These are phyloP conservation scores for Geotrichum bryndzae DNA, from an alignment of 1,139 yeast species.

Conservation along the genomic window DNA sequence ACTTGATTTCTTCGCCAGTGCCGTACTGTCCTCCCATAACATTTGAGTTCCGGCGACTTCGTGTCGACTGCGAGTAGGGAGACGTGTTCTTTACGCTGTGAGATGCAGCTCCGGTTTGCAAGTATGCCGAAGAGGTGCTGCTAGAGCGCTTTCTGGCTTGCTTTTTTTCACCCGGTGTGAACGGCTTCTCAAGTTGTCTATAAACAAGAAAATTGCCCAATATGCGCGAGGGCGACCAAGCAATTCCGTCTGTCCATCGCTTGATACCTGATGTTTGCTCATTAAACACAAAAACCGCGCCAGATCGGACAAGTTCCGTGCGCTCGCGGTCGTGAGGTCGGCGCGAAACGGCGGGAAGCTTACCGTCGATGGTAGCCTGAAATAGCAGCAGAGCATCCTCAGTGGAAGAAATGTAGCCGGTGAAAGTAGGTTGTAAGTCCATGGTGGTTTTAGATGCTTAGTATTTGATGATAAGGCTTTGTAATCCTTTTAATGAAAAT, in stretches of 20 bases:
- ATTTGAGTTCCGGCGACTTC: neutral
- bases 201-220: slow-evolving; percentile 78
- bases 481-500: neutral
- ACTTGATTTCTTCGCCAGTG: slow-evolving; percentile 13
- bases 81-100: slow-evolving; percentile 1
- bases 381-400: slow-evolving; percentile 78
- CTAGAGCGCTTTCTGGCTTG: slow-evolving; percentile 28
- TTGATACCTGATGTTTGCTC: slow-evolving; percentile 80
- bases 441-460: slow-evolving; percentile 12
- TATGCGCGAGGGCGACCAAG: slow-evolving; percentile 89
- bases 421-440: slow-evolving; percentile 53
- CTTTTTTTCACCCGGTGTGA: slow-evolving; percentile 40
- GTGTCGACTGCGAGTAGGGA: slow-evolving; percentile 1
- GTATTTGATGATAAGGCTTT: neutral
- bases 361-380: slow-evolving; percentile 65
- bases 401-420: slow-evolving; percentile 75
- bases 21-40: neutral
- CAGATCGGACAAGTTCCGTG: slow-evolving; percentile 57
- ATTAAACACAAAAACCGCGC: slow-evolving; percentile 76
- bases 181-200: slow-evolving; percentile 62
- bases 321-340: slow-evolving; percentile 83
- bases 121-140: neutral
- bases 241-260: slow-evolving; percentile 90
- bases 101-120: neutral
- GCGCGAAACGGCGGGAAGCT: slow-evolving; percentile 59